Evolutionary conservation across 805 yeast genomes (phyloP).

Genomic region (Wickerhamomyces queroliae): DNA sequence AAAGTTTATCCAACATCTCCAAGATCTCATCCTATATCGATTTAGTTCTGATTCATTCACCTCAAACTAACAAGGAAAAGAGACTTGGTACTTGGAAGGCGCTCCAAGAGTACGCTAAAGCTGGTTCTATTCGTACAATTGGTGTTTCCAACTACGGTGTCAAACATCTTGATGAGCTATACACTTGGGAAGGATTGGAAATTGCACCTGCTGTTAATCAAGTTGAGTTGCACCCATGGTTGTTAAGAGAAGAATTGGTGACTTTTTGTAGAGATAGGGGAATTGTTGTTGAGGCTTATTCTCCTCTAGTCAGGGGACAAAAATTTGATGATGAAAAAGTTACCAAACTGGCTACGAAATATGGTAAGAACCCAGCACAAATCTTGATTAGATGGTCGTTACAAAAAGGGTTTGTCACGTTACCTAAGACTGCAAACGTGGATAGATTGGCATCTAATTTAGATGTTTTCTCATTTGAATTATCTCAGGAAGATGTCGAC

Average conservation of each 20-base stretch:
- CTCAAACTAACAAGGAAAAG: constrained; percentile 38
- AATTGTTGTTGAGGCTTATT: constrained; percentile 66
- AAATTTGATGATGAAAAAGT: constrained; percentile 52
- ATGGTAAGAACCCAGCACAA: constrained; percentile 50
- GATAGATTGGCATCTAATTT: constrained; percentile 50
- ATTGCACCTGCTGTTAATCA: constrained; percentile 69
- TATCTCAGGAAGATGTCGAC: constrained; percentile 35
- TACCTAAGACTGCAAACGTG: constrained; percentile 58
- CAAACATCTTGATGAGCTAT: constrained; percentile 53
- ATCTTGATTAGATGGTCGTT: constrained; percentile 68
- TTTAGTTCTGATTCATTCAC: constrained; percentile 62
- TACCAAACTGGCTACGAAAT: constrained; percentile 40
- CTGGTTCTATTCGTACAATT: constrained; percentile 54
- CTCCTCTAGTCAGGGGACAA: constrained; percentile 68
- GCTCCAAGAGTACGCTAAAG: constrained; percentile 63
- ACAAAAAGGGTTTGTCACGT: constrained; percentile 64
- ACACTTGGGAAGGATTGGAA: constrained; percentile 47
- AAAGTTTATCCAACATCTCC: not conserved
- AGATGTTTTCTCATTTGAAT: constrained; percentile 45
- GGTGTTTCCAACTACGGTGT: constrained; percentile 77
- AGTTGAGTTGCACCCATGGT: constrained; percentile 82
- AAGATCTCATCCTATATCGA: constrained; percentile 50
- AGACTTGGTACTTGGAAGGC: constrained; percentile 66
- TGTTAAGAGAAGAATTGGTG: constrained; percentile 59
- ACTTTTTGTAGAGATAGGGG: constrained; percentile 50